Base-by-base conservation (phyloP, 441 rosid genomes). In the Raphanus hybrid region DNA sequence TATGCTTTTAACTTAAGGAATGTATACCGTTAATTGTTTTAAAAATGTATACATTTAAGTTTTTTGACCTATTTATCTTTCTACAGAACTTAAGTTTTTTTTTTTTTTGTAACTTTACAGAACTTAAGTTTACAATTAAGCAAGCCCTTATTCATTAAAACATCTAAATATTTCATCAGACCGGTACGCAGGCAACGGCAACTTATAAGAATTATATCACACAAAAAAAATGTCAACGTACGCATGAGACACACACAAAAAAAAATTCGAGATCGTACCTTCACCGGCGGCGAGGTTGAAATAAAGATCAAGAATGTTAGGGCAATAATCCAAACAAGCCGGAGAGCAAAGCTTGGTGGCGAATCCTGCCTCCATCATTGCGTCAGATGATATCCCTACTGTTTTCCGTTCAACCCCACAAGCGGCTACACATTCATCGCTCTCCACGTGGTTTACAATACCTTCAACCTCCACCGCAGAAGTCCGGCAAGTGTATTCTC, bases 261-360 rank as follows among this genome's bases (percentile, higher is more conserved):
- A 32, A 20, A 12, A 29, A 0, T 6, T 15, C 52, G 16, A 37
- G 68, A 37, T 12, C 7, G 37, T 86, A 95, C 98, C 99, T 92
- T 93, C 99, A 2, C 97, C 98, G 57, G 94, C 93, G 26, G 97
- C 99, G 74, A 96, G 78, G 52, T 96, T 92, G 87, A 85, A 92
- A 88, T 89, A 93, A 32, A 93, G 99, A 72, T 96, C 97, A 43
- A 93, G 84, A 69, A 96, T 96, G 86, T 93, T 96, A 79, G 96
- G 93, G 82, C 99, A 96, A 43, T 75, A 84, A 10, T 83, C 80
- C 83, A 87, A 88, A 14, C 99, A 96, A 62, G 82, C 82, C 0
- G 90, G 81, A 8, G 98, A 87, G 84, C 99, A 96, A 64, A 96
- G 97, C 83, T 91, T 93, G 74, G 87, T 26, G 12, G 97, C 84